phyloP scores from a whole-genome alignment of 2,329 filamentous ascomycete species.

The Ascochyta pisi region DNA sequence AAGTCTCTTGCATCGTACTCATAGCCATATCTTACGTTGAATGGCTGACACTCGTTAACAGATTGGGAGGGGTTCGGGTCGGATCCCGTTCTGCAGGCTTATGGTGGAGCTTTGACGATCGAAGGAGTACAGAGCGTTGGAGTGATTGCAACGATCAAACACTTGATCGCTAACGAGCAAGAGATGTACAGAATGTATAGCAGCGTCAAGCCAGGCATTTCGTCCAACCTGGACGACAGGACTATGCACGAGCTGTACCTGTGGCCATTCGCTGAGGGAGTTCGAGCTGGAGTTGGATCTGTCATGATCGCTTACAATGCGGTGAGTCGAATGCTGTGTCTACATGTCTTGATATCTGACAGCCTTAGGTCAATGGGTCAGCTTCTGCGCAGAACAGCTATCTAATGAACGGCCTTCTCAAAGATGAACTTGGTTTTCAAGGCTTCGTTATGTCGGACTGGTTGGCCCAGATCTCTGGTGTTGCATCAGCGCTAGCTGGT shows the following conservation, averaged over 20 bases:
- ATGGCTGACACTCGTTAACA: constrained; percentile 9
- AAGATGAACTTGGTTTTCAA: constrained; percentile 86
- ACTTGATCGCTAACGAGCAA: constrained; percentile 79
- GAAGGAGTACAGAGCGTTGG: constrained; percentile 74
- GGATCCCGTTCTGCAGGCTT: constrained; percentile 74
- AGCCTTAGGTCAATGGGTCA: constrained; percentile 51
- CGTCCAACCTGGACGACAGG: constrained; percentile 74
- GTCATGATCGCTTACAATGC: constrained; percentile 82
- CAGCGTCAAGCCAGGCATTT: constrained; percentile 44
- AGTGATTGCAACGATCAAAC: constrained; percentile 75
- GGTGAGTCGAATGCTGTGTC: constrained; percentile 25
- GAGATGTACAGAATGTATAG: constrained; percentile 57
- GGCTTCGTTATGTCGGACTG: constrained; percentile 90
- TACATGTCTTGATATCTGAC: constrained; percentile 11
- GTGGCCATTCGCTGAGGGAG: constrained; percentile 84
- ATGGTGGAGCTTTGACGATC: constrained; percentile 79
- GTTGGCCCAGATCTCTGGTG: constrained; percentile 83
- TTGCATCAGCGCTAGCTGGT: constrained; percentile 78
- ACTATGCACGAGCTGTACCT: constrained; percentile 80
- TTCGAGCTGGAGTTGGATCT: constrained; percentile 77
- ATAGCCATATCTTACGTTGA: neutral
- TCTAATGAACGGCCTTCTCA: constrained; percentile 81
- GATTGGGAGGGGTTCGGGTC: constrained; percentile 76
- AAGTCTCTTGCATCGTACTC: neutral
- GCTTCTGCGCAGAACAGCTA: constrained; percentile 78